phyloP scores from a whole-genome alignment of 306 rosid species.

The Neltuma alba region DNA sequence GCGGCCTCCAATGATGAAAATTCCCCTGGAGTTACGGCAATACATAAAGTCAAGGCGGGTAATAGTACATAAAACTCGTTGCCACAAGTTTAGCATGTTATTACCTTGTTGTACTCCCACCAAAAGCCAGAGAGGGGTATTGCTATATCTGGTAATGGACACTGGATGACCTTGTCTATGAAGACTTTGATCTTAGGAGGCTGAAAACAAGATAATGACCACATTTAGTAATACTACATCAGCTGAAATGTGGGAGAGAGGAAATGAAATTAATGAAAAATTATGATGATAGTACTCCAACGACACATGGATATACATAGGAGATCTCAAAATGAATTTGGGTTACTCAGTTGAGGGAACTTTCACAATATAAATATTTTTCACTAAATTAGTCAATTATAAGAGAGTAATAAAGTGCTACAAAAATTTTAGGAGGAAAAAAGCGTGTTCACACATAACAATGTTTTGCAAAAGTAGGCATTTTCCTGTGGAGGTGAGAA shows the following conservation, averaged over 20 bases:
- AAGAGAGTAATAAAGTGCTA: background rate
- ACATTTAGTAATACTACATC: conserved; percentile 29
- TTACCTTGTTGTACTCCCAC: conserved; percentile 96
- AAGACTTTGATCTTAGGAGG: conserved; percentile 89
- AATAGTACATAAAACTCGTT: conserved; percentile 4
- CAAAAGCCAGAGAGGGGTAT: conserved; percentile 92
- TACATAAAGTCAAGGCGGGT: conserved; percentile 23
- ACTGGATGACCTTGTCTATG: conserved; percentile 87
- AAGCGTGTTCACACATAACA: background rate
- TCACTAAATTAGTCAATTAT: conserved; percentile 2
- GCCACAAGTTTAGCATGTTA: conserved; percentile 18
- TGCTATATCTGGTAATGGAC: conserved; percentile 93
- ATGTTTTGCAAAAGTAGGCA: background rate
- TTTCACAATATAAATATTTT: background rate
- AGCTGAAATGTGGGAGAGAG: conserved; percentile 7
- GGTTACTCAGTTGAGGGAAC: conserved; percentile 5
- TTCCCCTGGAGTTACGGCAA: conserved; percentile 72
- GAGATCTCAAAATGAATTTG: background rate
- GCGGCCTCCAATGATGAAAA: conserved; percentile 96
- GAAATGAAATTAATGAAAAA: conserved; percentile 18
- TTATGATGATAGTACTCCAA: conserved; percentile 2
- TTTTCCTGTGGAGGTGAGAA: background rate
- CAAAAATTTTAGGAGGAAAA: background rate
- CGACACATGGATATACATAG: background rate
- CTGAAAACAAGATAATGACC: conserved; percentile 61